Percentiles rank a stretch among this genome's conserved stretches.
Evolutionary conservation across 768 basidiomycete genomes (phyloP).

Genomic region (Pholiota molesta): DNA sequence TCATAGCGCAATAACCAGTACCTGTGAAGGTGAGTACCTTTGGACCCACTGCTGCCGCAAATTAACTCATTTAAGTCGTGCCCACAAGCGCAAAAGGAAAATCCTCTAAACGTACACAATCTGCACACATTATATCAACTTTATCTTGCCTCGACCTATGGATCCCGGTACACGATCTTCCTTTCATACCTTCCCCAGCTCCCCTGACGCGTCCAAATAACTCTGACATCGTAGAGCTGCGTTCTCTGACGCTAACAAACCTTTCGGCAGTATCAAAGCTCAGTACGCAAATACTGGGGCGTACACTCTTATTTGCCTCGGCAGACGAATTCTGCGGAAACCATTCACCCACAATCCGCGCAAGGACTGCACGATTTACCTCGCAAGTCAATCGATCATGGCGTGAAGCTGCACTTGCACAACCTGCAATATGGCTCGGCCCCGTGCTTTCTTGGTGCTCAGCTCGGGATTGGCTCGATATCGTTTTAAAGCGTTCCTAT

Average conservation of each 20-base stretch:
- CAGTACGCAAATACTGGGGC: slow-evolving; percentile 4
- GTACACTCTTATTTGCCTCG: slow-evolving; percentile 20
- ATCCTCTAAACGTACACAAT: background rate
- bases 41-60: background rate
- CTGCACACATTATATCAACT: background rate
- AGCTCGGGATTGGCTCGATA: slow-evolving; percentile 17
- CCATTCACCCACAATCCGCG: slow-evolving; percentile 5
- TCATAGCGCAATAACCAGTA: background rate
- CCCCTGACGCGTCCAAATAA: background rate
- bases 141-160: background rate
- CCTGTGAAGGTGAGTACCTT: background rate
- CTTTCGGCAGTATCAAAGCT: background rate
- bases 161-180: background rate
- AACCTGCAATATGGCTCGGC: slow-evolving; percentile 20
- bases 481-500: slow-evolving; percentile 21
- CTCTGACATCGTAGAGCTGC: background rate
- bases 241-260: background rate
- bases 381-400: slow-evolving; percentile 23
- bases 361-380: slow-evolving; percentile 12
- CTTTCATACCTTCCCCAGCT: background rate
- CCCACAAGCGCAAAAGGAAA: background rate
- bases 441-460: slow-evolving; percentile 24
- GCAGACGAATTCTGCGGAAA: slow-evolving; percentile 6
- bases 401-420: slow-evolving; percentile 18
- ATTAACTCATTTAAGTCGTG: background rate